Evolutionary conservation across 1,284 basidiomycete species (phyloP), one percentile per base, ranked within the genome.

Genomic region (Cutaneotrichosporon spelunceum): DNA sequence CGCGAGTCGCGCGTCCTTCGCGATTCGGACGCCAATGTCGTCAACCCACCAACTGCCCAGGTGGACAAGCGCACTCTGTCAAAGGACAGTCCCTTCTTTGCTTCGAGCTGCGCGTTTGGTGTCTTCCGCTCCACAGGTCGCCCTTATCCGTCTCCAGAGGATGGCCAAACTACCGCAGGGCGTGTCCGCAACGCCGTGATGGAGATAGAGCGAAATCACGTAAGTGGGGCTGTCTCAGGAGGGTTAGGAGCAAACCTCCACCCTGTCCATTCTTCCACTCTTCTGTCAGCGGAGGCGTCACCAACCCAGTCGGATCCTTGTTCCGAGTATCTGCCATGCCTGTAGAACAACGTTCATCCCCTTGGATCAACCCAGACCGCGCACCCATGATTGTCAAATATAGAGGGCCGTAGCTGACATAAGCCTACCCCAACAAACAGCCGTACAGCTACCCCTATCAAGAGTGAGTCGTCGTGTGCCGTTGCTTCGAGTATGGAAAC

Each of bases 81-180:
- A 13, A 36, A 57, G 53, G 47, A 47, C 27, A 56, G 27, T 44
- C 56, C 62, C 5, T 69, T 69, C 52, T 59, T 67, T 55, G 56
- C 64, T 9, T 62, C 65, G 6, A 62, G 56, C 39, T 53, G 64
- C 34, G 62, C 59, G 53, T 65, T 61, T 56, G 58, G 62, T 39
- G 36, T 14, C 11, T 39, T 58, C 62, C n/a, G 56, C 23, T 53
- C 52, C 19, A 27, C 23, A 21, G 13, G 34, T 21, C 52, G 34
- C 29, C 6, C 52, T 11, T 23, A 13, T 23, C 10, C 23, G 34
- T 8, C 33, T 36, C 10, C 16, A 23, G 27, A 14, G 39, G 16
- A 29, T 34, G 39, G 16, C 19, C 19, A 7, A n/a, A 42, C 19
- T 11, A 23, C 59, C 13, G n/a, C 48, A 10, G 66, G 67, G 1